Percentiles rank a stretch among this genome's conserved stretches.
These are phyloP conservation scores for Mucor plumbeus DNA, from an alignment of 371 early-diverging fungal genomes.

Conservation along the genomic window DNA sequence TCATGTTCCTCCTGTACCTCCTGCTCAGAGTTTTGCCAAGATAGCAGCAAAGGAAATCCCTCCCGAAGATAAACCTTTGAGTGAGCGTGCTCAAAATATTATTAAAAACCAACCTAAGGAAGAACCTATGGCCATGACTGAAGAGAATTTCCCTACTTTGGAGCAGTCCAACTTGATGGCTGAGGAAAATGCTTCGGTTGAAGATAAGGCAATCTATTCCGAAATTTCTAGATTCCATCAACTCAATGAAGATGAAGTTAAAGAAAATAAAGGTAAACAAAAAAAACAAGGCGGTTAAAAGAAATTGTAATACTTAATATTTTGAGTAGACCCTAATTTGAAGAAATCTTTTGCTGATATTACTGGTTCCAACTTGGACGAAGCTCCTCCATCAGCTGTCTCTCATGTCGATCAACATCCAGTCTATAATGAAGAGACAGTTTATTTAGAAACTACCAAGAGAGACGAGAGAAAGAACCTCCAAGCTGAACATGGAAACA, in stretches of 20 bases:
- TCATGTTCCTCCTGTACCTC: constrained; percentile 43
- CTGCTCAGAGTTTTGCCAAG: constrained; percentile 46
- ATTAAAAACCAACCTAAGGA: constrained; percentile 22
- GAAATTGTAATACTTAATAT: neutral
- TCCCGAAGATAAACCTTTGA: constrained; percentile 28
- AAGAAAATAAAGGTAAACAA: constrained; percentile 9
- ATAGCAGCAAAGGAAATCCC: constrained; percentile 44
- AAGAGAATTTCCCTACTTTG: constrained; percentile 47
- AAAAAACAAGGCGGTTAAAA: neutral
- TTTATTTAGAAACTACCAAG: constrained; percentile 30
- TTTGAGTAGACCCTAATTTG: constrained; percentile 11
- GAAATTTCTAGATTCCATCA: constrained; percentile 39
- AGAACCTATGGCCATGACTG: constrained; percentile 25
- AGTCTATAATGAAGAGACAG: constrained; percentile 45
- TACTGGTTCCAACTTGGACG: constrained; percentile 40
- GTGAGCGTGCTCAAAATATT: constrained; percentile 24
- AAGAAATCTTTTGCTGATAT: constrained; percentile 44
- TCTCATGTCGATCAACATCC: constrained; percentile 36
- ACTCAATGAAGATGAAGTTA: constrained; percentile 13
- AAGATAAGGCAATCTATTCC: constrained; percentile 35
- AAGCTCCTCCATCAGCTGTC: constrained; percentile 48
- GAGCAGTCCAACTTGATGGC: constrained; percentile 40
- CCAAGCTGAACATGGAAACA: constrained; percentile 25
- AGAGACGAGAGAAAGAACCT: constrained; percentile 39
- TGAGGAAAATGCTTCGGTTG: constrained; percentile 23